Conservation (phyloP, 148 eudicot genomes). For the Nepenthes gracilis region DNA sequence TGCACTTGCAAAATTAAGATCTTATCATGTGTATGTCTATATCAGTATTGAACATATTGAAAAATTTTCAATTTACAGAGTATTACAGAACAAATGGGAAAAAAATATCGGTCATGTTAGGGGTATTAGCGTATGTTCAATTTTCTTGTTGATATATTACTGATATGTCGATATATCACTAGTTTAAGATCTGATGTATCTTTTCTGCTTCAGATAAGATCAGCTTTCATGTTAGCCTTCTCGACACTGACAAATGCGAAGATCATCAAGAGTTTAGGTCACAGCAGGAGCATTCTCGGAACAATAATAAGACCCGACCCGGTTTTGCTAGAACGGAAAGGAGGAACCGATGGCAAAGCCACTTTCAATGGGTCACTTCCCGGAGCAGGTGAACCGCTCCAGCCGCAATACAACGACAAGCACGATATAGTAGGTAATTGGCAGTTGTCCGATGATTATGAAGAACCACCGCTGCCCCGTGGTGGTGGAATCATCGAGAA, state of each 20-base stretch:
- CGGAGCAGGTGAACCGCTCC: constrained; percentile 67
- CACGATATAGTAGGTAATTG: constrained; percentile 73
- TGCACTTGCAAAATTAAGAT: too few relatives aligned
- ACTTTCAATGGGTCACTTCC: constrained; percentile 65
- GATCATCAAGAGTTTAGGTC: constrained; percentile 58
- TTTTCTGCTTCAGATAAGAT: constrained; percentile 47
- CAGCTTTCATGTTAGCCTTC: constrained; percentile 83
- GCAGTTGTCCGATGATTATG: constrained; percentile 43
- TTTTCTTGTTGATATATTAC: too few relatives aligned
- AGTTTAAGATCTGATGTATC: background rate
- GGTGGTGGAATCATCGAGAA: constrained; percentile 33
- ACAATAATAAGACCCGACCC: constrained; percentile 90
- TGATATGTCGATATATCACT: too few relatives aligned
- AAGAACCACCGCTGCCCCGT: constrained; percentile 62
- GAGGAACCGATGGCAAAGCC: constrained; percentile 60
- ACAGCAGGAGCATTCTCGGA: constrained; percentile 74
- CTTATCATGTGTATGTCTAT: too few relatives aligned
- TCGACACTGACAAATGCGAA: constrained; percentile 69
- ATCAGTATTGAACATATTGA: too few relatives aligned
- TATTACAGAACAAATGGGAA: too few relatives aligned
- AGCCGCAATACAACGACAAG: constrained; percentile 20
- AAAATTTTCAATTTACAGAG: too few relatives aligned
- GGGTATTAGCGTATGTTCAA: too few relatives aligned
- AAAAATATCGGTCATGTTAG: too few relatives aligned
- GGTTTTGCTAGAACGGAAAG: constrained; percentile 69